Conservation (phyloP, 1,139 yeast genomes). For the Candida sp. region DNA sequence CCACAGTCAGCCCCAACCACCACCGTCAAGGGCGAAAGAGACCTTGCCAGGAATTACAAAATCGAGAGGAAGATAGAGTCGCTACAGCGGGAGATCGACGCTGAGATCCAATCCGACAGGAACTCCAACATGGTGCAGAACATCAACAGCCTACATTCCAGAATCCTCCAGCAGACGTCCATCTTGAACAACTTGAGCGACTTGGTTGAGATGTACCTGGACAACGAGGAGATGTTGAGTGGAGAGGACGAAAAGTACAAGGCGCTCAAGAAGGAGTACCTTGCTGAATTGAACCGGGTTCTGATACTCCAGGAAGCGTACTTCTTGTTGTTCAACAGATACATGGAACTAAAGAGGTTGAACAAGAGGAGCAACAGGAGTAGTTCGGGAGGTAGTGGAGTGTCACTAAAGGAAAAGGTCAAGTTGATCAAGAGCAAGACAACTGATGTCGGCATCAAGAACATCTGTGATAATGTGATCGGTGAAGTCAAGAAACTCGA, state of each 20-base stretch:
- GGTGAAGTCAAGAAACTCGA: conserved; percentile 16
- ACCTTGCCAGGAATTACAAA: conserved; percentile 1
- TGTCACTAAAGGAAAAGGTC: conserved; percentile 24
- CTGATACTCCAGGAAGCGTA: conserved; percentile 39
- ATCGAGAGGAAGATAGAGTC: conserved; percentile 14
- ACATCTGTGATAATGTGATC: conserved; percentile 27
- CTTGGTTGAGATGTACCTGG: conserved; percentile 22
- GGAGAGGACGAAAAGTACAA: conserved; percentile 11
- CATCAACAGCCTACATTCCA: conserved; percentile 15
- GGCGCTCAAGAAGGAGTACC: conserved; percentile 35
- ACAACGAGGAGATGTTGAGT: conserved; percentile 7
- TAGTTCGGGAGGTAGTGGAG: background rate
- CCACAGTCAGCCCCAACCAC: conserved; percentile 1
- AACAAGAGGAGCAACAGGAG: background rate
- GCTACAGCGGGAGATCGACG: conserved; percentile 20
- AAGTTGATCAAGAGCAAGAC: conserved; percentile 26
- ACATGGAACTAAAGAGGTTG: conserved; percentile 34
- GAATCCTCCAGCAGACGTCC: conserved; percentile 23
- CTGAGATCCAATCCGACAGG: conserved; percentile 15
- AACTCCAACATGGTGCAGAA: conserved; percentile 11
- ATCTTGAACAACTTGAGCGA: conserved; percentile 25
- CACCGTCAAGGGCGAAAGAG: background rate
- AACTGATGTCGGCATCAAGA: conserved; percentile 23
- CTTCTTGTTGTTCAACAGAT: conserved; percentile 43
- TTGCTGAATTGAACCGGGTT: conserved; percentile 32